Base-by-base conservation (phyloP, 2,329 filamentous ascomycete genomes). In the Venturia pyrina region DNA sequence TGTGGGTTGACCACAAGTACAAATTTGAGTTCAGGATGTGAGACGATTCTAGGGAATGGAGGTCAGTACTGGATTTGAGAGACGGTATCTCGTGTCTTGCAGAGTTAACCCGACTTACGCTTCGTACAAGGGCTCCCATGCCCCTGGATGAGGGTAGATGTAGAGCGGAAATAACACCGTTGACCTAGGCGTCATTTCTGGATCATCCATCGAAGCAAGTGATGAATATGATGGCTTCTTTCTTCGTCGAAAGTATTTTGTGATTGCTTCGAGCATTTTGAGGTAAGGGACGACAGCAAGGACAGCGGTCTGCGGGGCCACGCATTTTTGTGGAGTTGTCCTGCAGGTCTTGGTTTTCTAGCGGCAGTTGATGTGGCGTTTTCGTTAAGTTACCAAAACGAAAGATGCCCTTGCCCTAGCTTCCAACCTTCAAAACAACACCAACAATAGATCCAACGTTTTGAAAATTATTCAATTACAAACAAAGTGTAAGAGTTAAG, bases 1-100 rank as follows among this genome's bases (percentile, higher is more conserved):
- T 64, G 46, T 53, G 62, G 62, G 19, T 64, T 64, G n/a, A 64
- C 21, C n/a, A 64, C 46, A 40, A 64, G 37, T 3, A 46, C 6
- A 34, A 62, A 62, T 21, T 62, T 62, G 40, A 46, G 37, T 11
- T 46, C 43, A 2, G 60, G 60, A 34, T 62, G 37, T n/a, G 60
- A 28, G 11, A 24, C 28, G 60, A 62, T 62, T 44, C 60, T 62
- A 34, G 15, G 10, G 3, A 37, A 46, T 8, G 34, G 5, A 19
- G 19, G 60, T 62, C 40, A 62, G 60, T 32, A 5, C n/a, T 43
- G 21, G 17, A 44, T 28, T 28, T 44, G 10, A 17, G 13, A 44
- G 40, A 10, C 5, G n/a, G 37, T 62, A 1, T 19, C 28, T 17
- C 24, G 32, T 4, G 15, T 53, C 48, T 28, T 28, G 19, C 41